Base-by-base conservation (phyloP, 108 stramenopile genomes). In the Asterionellopsis glacialis region DNA sequence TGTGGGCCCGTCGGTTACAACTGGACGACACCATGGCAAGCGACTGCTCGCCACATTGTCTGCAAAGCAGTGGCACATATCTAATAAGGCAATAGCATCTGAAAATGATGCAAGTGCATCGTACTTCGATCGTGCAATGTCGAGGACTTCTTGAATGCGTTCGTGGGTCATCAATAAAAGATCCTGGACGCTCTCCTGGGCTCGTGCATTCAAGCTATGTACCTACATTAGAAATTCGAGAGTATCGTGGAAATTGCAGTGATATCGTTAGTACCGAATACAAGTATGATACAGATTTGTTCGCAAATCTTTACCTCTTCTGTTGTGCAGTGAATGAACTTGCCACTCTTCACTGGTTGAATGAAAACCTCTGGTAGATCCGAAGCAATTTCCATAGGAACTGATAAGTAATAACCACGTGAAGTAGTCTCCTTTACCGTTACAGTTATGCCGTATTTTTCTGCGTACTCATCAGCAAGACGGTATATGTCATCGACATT, bases 401-500 rank as follows among this genome's bases (percentile, higher is more conserved):
- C 68, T 1, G 82, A 69, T 14, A 95, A 73, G 69, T 80, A 95
- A 58, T 92, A 92, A 21, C 94, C 94, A 42, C 89, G 68, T 16
- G 70, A 39, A 11, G 85, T 54, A 13, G 82, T 80, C 45, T 89
- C 85, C 56, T 68, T 83, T 52, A 95, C 90, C 11, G 79, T 61
- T 21, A 92, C 87, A 44, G 69, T 77, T 58, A 92, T 71, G 41
- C 81, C 87, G 67, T 87, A 80, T 16, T 69, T 65, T 68, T 90
- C 90, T 7, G 90, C 81, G 67, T 91, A 92, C 24, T 85, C 79
- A 61, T 95, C 94, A 11, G 91, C 94, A 45, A 87, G 74, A 14
- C 75, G 69, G 68, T 92, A 90, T 60, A 95, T 95, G 55, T 92
- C 91, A 62, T 95, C 91, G n/a, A 92, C 87, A 64, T 95, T 95